These are phyloP conservation scores for Silene noctiflora DNA, from an alignment of 179 eudicot species.

Conservation along the genomic window DNA sequence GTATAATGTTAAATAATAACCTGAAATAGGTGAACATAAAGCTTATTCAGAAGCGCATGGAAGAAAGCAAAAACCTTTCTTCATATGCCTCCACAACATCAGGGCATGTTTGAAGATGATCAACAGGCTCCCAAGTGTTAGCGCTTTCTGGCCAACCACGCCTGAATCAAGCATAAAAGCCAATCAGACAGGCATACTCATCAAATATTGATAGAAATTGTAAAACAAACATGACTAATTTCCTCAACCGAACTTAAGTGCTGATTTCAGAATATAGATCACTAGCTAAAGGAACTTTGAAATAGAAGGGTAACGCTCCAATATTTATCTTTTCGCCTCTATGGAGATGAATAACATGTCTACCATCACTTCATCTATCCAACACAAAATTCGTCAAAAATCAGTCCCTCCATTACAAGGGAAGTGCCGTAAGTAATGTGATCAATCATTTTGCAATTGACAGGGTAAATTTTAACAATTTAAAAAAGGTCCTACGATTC, in stretches of 20 bases:
- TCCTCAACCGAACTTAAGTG: background rate
- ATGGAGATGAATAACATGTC: background rate
- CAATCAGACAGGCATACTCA: slow-evolving; percentile 16
- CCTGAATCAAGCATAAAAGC: slow-evolving; percentile 47
- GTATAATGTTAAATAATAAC: background rate
- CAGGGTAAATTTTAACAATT: too few relatives aligned
- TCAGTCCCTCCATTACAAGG: background rate
- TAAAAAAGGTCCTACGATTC: background rate
- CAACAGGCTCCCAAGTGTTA: slow-evolving; percentile 96
- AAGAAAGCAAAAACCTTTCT: slow-evolving; percentile 50
- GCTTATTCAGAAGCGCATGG: slow-evolving; percentile 2
- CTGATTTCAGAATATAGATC: background rate
- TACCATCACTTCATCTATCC: background rate
- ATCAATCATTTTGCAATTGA: background rate
- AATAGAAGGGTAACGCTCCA: background rate
- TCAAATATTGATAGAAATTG: background rate
- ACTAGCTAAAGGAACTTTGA: background rate
- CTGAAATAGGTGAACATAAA: slow-evolving; percentile 10
- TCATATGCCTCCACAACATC: slow-evolving; percentile 89
- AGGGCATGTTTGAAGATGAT: slow-evolving; percentile 68
- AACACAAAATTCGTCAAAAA: background rate
- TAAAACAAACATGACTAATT: background rate
- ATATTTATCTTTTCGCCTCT: background rate
- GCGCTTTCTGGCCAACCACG: slow-evolving; percentile 98
- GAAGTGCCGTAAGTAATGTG: background rate